Conservation (phyloP, 306 rosid species). For the Quercus wislizeni region DNA sequence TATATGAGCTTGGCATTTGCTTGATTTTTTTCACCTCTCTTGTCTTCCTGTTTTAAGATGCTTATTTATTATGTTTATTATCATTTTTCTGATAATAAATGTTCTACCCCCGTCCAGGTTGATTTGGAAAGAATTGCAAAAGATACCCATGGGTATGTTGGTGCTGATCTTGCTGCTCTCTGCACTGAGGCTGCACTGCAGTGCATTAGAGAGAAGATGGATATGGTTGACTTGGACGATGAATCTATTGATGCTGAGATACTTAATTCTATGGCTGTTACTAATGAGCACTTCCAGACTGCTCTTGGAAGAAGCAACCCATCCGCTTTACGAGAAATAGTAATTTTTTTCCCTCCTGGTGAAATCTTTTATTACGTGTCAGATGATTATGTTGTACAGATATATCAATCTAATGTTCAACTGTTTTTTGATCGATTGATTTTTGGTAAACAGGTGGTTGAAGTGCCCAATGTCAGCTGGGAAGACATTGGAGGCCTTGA, state of each 20-base stretch:
- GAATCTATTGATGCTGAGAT: slow-evolving; percentile 64
- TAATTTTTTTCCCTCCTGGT: slow-evolving; percentile 14
- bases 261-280: slow-evolving; percentile 61
- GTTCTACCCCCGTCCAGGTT: slow-evolving; percentile 32
- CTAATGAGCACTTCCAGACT: slow-evolving; percentile 67
- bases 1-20: not conserved
- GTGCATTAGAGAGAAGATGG: slow-evolving; percentile 77
- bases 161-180: slow-evolving; percentile 73
- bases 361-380: not conserved
- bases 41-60: not conserved
- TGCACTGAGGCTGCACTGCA: slow-evolving; percentile 74
- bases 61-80: not conserved
- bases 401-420: not conserved
- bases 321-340: slow-evolving; percentile 68
- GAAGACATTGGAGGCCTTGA: slow-evolving; percentile 62
- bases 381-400: not conserved
- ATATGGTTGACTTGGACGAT: slow-evolving; percentile 64
- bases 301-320: slow-evolving; percentile 74
- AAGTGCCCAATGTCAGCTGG: slow-evolving; percentile 60
- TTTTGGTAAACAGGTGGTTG: slow-evolving; percentile 42
- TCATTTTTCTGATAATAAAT: not conserved
- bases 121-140: slow-evolving; percentile 57
- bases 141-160: slow-evolving; percentile 69
- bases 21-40: slow-evolving; percentile 3
- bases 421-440: slow-evolving; percentile 2